A percentile compares a stretch with the other conserved stretches of the same genome.
Evolutionary conservation across 352 stramenopile genomes (phyloP).

Genomic region (Lagenidium giganteum): DNA sequence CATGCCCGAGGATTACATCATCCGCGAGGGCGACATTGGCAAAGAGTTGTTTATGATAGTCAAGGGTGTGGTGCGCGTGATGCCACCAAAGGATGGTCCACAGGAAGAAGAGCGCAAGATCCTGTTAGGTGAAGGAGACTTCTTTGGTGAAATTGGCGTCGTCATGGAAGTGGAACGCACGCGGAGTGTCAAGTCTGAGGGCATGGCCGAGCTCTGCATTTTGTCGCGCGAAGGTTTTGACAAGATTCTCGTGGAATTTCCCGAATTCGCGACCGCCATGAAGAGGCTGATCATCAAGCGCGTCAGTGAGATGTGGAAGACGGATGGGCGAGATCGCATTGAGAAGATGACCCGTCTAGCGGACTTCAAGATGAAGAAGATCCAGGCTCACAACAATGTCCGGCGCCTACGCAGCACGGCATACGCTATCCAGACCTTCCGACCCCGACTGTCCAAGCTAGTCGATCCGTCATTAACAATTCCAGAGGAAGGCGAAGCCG

Average conservation of each 20-base stretch:
- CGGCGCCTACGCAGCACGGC: slow-evolving; percentile 35
- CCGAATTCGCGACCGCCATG: slow-evolving; percentile 51
- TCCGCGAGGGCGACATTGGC: slow-evolving; percentile 40
- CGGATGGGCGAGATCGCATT: slow-evolving; percentile 21
- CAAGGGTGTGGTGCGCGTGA: slow-evolving; percentile 37
- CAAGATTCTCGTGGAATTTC: slow-evolving; percentile 49
- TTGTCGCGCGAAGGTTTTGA: slow-evolving; percentile 36
- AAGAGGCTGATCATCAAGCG: slow-evolving; percentile 51
- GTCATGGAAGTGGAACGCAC: slow-evolving; percentile 50
- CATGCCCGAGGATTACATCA: slow-evolving; percentile 43
- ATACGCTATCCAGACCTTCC: slow-evolving; percentile 18
- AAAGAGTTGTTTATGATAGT: slow-evolving; percentile 54
- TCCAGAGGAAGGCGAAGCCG: not conserved
- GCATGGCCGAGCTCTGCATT: slow-evolving; percentile 48
- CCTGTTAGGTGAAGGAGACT: slow-evolving; percentile 33
- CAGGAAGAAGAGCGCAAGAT: slow-evolving; percentile 21
- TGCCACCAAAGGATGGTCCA: slow-evolving; percentile 22
- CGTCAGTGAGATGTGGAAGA: slow-evolving; percentile 40
- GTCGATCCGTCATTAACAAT: slow-evolving; percentile 7
- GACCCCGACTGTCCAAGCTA: slow-evolving; percentile 22
- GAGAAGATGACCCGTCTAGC: slow-evolving; percentile 44
- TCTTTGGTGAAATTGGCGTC: slow-evolving; percentile 43
- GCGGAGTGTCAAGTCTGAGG: slow-evolving; percentile 38
- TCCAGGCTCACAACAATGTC: slow-evolving; percentile 38
- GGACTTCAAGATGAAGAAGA: slow-evolving; percentile 42